These are phyloP conservation scores for Mrakia frigida DNA, from an alignment of 768 basidiomycete genomes.

Conservation along the genomic window DNA sequence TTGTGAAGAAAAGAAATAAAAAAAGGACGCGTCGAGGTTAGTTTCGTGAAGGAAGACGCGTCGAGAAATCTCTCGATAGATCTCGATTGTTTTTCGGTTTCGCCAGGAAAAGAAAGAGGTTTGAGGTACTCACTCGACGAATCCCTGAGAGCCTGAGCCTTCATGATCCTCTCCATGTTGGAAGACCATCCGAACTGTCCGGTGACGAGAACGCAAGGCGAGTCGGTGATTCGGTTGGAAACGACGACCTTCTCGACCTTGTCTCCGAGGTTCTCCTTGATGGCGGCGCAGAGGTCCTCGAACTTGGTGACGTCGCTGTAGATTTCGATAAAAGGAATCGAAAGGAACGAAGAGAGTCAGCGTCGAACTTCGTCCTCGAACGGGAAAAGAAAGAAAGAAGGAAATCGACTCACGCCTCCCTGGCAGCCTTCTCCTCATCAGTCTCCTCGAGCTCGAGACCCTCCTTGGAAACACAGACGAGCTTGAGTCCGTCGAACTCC, in stretches of 20 bases:
- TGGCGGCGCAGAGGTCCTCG: constrained; percentile 81
- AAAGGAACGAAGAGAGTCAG: not conserved
- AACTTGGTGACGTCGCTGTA: constrained; percentile 63
- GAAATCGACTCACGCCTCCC: constrained; percentile 55
- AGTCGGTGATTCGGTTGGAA: constrained; percentile 95
- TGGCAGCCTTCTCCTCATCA: constrained; percentile 87
- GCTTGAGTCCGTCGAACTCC: constrained; percentile 97
- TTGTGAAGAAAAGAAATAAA: no score
- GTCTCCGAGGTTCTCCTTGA: constrained; percentile 98
- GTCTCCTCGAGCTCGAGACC: constrained; percentile 99
- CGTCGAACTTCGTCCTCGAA: not conserved
- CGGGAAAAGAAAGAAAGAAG: not conserved
- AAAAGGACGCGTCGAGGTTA: not conserved
- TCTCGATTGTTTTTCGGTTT: no score
- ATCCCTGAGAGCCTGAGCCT: constrained; percentile 93
- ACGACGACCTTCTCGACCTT: constrained; percentile 99
- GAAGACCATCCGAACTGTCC: constrained; percentile 99
- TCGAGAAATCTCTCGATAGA: no score
- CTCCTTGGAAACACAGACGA: constrained; percentile 97
- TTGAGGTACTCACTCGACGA: constrained; percentile 54
- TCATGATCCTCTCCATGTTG: constrained; percentile 99
- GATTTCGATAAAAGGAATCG: not conserved
- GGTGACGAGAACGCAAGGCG: constrained; percentile 93
- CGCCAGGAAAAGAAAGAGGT: not conserved
- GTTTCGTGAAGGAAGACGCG: not conserved